Conservation (phyloP, 108 stramenopile species). For the Nitzschia sp. region DNA sequence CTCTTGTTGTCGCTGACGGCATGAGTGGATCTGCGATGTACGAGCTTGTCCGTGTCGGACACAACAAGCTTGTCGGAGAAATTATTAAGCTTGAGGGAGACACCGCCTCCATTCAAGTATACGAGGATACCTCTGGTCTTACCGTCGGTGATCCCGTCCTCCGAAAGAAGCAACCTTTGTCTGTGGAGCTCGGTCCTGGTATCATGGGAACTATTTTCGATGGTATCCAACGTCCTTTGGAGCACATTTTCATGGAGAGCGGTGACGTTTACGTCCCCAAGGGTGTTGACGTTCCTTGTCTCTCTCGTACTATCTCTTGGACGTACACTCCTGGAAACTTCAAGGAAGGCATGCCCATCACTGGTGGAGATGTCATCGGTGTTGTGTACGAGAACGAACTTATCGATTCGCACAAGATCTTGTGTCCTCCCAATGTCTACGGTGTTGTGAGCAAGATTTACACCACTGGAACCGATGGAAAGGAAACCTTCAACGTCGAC, state of each 20-base stretch:
- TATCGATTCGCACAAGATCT: constrained; percentile 95
- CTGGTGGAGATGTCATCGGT: constrained; percentile 95
- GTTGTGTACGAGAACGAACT: constrained; percentile 98
- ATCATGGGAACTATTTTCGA: constrained; percentile 99
- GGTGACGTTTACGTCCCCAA: constrained; percentile 97
- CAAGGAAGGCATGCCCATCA: constrained; percentile 92
- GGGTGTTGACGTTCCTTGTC: constrained; percentile 95
- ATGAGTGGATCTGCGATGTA: constrained; percentile 99
- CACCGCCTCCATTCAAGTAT: constrained; percentile 98
- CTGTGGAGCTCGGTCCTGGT: constrained; percentile 98
- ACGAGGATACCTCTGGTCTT: constrained; percentile 98
- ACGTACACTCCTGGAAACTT: constrained; percentile 89
- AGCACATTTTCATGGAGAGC: constrained; percentile 83
- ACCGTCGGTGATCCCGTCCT: constrained; percentile 97
- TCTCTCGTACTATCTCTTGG: constrained; percentile 91
- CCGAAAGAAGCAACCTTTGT: constrained; percentile 95
- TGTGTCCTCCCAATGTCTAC: constrained; percentile 98
- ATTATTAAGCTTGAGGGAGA: constrained; percentile 99
- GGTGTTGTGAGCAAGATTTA: constrained; percentile 96
- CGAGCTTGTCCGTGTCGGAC: constrained; percentile 99
- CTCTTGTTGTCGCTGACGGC: constrained; percentile 97
- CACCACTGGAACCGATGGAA: constrained; percentile 92
- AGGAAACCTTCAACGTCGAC: constrained; percentile 90
- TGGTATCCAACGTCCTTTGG: constrained; percentile 99
- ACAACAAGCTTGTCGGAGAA: constrained; percentile 98